Percentiles rank a stretch among this genome's conserved stretches.
phyloP scores from a whole-genome alignment of 768 basidiomycete species.

The Tephrocybe sp. region DNA sequence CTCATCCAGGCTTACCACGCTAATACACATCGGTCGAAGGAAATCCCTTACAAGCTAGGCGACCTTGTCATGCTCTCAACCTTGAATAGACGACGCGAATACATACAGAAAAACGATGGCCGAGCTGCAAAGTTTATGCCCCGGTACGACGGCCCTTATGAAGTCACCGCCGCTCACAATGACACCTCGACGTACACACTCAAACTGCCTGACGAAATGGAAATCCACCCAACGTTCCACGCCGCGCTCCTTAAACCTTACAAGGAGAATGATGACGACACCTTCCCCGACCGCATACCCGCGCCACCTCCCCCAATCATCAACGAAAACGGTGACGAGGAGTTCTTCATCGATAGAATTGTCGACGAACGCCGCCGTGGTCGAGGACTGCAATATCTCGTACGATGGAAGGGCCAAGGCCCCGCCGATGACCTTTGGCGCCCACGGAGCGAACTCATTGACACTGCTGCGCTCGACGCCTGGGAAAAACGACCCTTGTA shows the following conservation, averaged over 20 bases:
- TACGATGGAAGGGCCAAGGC: no score
- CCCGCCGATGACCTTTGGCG: no score
- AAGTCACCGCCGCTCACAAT: slow-evolving; percentile 15
- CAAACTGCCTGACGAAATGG: background rate
- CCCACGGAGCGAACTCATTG: no score
- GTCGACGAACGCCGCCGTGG: background rate
- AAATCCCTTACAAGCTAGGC: slow-evolving; percentile 1
- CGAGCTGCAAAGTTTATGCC: slow-evolving; percentile 38
- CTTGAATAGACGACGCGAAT: slow-evolving; percentile 19
- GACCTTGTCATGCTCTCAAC: slow-evolving; percentile 30
- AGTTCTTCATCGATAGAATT: background rate
- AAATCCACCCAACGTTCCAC: background rate
- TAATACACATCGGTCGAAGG: slow-evolving; percentile 6
- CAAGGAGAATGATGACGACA: background rate
- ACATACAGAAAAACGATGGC: slow-evolving; percentile 17
- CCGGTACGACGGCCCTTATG: slow-evolving; percentile 27
- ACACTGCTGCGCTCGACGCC: no score
- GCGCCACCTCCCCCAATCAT: background rate
- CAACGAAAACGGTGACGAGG: background rate
- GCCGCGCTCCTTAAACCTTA: background rate
- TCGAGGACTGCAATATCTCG: no score
- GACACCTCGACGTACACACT: background rate
- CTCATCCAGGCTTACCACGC: slow-evolving; percentile 19
- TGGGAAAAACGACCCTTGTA: no score
- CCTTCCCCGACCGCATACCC: background rate